Base-by-base conservation (phyloP, 352 stramenopile genomes). In the Aphanomyces stellatus region DNA sequence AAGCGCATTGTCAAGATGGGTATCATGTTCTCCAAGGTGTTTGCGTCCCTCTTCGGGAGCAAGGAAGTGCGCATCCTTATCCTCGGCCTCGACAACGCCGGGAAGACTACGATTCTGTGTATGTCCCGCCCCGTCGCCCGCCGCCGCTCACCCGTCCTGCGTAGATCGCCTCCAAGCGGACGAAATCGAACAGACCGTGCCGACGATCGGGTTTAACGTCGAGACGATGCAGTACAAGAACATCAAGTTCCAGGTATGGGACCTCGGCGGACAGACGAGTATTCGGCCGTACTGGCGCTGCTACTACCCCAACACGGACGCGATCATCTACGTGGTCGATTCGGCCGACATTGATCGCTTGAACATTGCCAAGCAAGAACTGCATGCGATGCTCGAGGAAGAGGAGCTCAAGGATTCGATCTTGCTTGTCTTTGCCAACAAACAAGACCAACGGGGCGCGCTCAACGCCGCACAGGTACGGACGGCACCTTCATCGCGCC, bases 21-120 rank as follows among this genome's bases (percentile, higher is more conserved):
- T 49, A 98, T 99, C 65, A 79, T 99, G 69, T 91, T 99, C 71
- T 98, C 87, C 74, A 93, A 96, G 76, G 75, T 99, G 41, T 99
- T 99, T 72, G 91, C 97, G 63, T 91, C 81, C 68, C 87, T 99
- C 37, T 99, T 99, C 81, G 97, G 98, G 22, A 97, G 82, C 69
- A 99, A 99, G 76, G 97, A 99, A 78, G 94, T 99, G 37, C 89
- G 97, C 70, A 99, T 99, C 76, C 83, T 99, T 13, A 99, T 99
- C 76, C 78, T 99, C 4, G 98, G 97, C 4, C 87, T 99, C 4
- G 98, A 99, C 76, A 99, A 99, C 79, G 97, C 98, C 34, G 98
- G 98, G 48, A 99, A 99, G 80, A 99, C 98, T 6, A 99, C 98
- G 7, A 99, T 99, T 70, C 82, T 99, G 40, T 99, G 85, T 93